These are phyloP conservation scores for Aspergillus floridensis DNA, from an alignment of 2,329 filamentous ascomycete species.

Conservation along the genomic window DNA sequence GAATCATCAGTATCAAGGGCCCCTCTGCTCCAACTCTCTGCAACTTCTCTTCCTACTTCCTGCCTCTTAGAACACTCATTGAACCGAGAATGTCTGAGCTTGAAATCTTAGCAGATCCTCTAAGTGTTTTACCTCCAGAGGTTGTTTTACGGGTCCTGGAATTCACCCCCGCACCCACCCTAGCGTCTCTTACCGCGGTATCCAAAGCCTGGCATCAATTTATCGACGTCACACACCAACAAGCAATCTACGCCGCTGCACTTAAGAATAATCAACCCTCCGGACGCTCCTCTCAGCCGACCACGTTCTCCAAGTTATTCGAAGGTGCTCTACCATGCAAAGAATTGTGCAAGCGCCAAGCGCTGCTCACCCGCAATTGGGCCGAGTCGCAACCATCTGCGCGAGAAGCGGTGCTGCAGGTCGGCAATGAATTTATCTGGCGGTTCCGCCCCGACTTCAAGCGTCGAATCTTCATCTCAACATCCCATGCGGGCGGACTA, in stretches of 20 bases:
- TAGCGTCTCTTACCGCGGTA: slow-evolving; percentile 37
- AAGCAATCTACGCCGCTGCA: slow-evolving; percentile 43
- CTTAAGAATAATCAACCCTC: slow-evolving; percentile 31
- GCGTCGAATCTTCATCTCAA: slow-evolving; percentile 47
- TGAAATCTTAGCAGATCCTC: slow-evolving; percentile 22
- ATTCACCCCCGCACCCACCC: slow-evolving; percentile 32
- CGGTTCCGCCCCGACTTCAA: slow-evolving; percentile 49
- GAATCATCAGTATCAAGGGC: background rate
- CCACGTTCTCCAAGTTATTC: slow-evolving; percentile 35
- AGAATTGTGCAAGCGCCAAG: slow-evolving; percentile 44
- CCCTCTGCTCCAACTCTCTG: background rate
- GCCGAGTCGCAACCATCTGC: slow-evolving; percentile 30
- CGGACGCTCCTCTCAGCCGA: slow-evolving; percentile 25
- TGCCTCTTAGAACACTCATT: background rate
- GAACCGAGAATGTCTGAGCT: background rate
- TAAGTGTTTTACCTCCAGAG: slow-evolving; percentile 38
- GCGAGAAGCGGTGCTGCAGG: slow-evolving; percentile 42
- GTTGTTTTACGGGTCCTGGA: slow-evolving; percentile 43
- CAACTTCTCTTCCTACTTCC: background rate
- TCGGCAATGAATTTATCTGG: slow-evolving; percentile 45
- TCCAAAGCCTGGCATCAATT: slow-evolving; percentile 43
- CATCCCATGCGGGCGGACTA: slow-evolving; percentile 46
- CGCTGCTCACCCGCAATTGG: slow-evolving; percentile 43
- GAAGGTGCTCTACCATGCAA: slow-evolving; percentile 42
- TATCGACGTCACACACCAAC: slow-evolving; percentile 44